Evolutionary conservation across 2,329 filamentous ascomycete species (phyloP), one percentile per base, ranked within the genome.

Genomic region (Aureobasidium pullulans): DNA sequence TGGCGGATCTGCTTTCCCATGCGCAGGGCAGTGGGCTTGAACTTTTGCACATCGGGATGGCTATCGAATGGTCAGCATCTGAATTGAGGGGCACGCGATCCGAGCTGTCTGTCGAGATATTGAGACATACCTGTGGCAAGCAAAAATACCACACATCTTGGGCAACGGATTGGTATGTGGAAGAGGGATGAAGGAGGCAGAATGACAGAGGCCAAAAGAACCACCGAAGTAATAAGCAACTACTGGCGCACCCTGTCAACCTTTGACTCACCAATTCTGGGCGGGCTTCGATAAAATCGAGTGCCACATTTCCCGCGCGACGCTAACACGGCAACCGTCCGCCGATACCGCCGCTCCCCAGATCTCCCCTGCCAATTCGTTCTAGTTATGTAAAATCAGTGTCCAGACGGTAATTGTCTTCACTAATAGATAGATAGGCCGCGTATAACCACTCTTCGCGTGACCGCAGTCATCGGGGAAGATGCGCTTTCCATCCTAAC

Each of bases 1-100:
- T 99, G 94, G 69, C 95, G 91, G 72, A 96, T 84, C 90, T 90
- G 88, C 83, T 96, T 96, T 66, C 91, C 86, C 79, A 97, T 88
- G 78, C 88, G 88, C 76, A 97, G 82, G 71, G 93, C 93, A 64
- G 88, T 93, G 54, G 93, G 88, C 85, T 96, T 96, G 82, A 97
- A 97, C 72, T 91, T 92, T 72, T 89, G 86, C 70, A 96, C 90
- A 84, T 96, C 89, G 65, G 93, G 92, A 73, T 97, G 92, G 70
- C 83, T 84, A 64, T 66, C 61, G 63, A 46, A 31, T 28, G 15
- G 37, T 63, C 42, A 62, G 46, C 62, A 15, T 31, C n/a, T 32
- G 29, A 57, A 62, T 59, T 57, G 70, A 70, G 70, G 47, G 46
- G 48, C 47, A 50, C 47, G 32, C 47, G 47, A 46, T 50, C 31